A percentile compares a stretch with the other conserved stretches of the same genome.
phyloP scores from a whole-genome alignment of 2,329 filamentous ascomycete species.

The Sporothrix schenckii region DNA sequence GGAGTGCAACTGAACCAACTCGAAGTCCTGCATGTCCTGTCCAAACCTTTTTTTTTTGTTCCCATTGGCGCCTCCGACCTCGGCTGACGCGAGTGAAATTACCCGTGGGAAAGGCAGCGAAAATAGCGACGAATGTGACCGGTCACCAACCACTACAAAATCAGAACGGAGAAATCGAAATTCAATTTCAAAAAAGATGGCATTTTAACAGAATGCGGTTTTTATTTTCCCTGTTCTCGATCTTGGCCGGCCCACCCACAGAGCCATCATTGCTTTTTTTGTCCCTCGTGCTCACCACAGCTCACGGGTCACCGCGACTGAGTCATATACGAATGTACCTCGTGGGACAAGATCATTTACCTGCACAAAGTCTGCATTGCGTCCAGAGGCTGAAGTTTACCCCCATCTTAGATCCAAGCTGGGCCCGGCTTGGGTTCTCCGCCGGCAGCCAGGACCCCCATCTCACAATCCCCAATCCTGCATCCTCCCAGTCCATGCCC shows the following conservation, averaged over 20 bases:
- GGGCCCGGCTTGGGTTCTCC: neutral
- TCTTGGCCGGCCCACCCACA: slow-evolving; percentile 14
- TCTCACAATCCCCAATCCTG: neutral
- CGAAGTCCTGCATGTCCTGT: slow-evolving; percentile 9
- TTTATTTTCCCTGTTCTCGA: neutral
- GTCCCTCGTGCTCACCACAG: neutral
- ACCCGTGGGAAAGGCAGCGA: slow-evolving; percentile 22
- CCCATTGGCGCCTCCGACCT: slow-evolving; percentile 18
- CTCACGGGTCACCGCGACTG: slow-evolving; percentile 17
- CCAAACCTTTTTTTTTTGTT: neutral
- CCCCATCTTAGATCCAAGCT: neutral
- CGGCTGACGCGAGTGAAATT: slow-evolving; percentile 27
- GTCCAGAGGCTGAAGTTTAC: neutral
- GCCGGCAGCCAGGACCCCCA: slow-evolving; percentile 7
- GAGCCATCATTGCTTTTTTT: neutral
- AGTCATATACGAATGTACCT: slow-evolving; percentile 16
- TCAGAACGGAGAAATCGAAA: neutral
- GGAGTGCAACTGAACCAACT: neutral
- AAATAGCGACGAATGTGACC: neutral
- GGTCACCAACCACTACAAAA: neutral
- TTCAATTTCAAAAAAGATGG: slow-evolving; percentile 9
- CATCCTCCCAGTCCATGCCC: neutral
- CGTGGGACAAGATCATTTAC: slow-evolving; percentile 19
- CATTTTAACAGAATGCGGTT: slow-evolving; percentile 26
- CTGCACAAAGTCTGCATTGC: neutral